Evolutionary conservation across 345 rosid genomes (phyloP).

Genomic region (Carallia pectinifolia): DNA sequence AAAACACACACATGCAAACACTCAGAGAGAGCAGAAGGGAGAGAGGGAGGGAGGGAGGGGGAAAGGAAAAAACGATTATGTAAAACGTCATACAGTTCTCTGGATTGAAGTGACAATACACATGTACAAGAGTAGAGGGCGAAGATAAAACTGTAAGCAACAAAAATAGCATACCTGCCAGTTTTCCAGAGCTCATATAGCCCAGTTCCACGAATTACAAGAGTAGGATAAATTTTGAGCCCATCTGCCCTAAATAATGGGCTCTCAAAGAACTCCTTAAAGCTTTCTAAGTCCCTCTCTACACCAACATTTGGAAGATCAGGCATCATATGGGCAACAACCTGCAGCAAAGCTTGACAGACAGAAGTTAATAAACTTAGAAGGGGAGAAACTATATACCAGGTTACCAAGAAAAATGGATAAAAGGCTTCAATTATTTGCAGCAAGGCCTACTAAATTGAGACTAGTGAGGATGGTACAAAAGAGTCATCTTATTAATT

Average conservation of each 20-base stretch:
- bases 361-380: slow-evolving; percentile 3
- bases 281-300: slow-evolving; percentile 96
- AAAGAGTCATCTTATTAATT: background rate
- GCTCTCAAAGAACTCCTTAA: slow-evolving; percentile 92
- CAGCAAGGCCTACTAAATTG: background rate
- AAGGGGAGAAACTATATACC: background rate
- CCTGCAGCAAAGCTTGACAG: slow-evolving; percentile 46
- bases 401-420: background rate
- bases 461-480: background rate
- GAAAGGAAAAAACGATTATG: too few relatives aligned
- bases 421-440: background rate
- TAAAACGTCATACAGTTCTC: too few relatives aligned
- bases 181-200: slow-evolving; percentile 98
- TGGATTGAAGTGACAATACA: too few relatives aligned
- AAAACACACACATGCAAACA: too few relatives aligned
- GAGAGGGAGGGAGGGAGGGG: background rate
- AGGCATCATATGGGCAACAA: slow-evolving; percentile 99
- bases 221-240: slow-evolving; percentile 95
- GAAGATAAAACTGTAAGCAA: background rate
- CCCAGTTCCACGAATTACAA: slow-evolving; percentile 98
- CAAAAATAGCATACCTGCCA: slow-evolving; percentile 56
- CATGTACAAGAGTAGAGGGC: too few relatives aligned
- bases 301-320: slow-evolving; percentile 99
- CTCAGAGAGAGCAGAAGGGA: too few relatives aligned
- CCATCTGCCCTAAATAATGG: slow-evolving; percentile 97